Conservation (phyloP, 139 green algal genomes). For the Volvox reticuliferus region DNA sequence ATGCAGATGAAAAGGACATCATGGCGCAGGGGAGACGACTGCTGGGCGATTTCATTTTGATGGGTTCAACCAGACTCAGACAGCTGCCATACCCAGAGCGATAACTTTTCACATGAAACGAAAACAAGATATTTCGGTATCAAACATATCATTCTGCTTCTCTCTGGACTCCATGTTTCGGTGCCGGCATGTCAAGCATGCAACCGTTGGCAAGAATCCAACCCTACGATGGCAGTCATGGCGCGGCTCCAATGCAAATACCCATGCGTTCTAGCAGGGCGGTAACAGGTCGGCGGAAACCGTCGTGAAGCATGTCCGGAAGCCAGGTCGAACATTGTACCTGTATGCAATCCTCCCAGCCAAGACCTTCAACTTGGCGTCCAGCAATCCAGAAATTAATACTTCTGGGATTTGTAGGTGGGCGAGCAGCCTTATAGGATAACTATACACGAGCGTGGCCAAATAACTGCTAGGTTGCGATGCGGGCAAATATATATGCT, state of each 20-base stretch:
- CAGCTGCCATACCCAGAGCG: background rate
- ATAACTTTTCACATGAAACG: background rate
- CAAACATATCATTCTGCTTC: background rate
- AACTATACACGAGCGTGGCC: too few species aligned
- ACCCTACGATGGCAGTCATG: background rate
- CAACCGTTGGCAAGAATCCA: background rate
- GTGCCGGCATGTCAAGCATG: background rate
- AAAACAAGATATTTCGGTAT: background rate
- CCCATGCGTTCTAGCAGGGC: background rate
- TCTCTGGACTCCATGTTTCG: background rate
- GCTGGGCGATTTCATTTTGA: background rate
- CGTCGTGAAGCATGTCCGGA: constrained; percentile 5
- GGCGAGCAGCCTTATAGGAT: too few species aligned
- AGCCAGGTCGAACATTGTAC: background rate
- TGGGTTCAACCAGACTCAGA: background rate
- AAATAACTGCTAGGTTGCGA: too few species aligned
- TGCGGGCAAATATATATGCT: too few species aligned
- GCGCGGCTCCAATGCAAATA: background rate
- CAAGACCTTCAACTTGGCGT: too few species aligned
- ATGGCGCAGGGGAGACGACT: background rate
- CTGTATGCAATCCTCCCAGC: too few species aligned
- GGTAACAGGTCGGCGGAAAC: background rate
- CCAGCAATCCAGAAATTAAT: too few species aligned
- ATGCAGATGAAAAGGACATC: background rate
- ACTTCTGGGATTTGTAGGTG: too few species aligned